A percentile compares a stretch with the other conserved stretches of the same genome.
Evolutionary conservation across 352 stramenopile species (phyloP).

Genomic region (Pythium apleroticum): DNA sequence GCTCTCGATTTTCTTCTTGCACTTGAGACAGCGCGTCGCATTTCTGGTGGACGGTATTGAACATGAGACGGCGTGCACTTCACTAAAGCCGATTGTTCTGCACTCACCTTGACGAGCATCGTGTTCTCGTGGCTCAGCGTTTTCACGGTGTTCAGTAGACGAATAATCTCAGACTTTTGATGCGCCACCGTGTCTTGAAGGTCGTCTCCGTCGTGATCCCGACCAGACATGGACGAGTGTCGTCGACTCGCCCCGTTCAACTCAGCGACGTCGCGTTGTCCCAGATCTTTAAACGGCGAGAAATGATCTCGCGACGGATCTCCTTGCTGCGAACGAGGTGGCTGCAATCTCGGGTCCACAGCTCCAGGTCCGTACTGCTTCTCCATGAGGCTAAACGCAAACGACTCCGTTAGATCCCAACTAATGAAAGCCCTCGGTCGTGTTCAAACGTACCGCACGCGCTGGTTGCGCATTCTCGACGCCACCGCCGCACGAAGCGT

Average conservation of each 20-base stretch:
- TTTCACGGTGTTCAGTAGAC: conserved; percentile 82
- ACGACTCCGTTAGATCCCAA: neutral
- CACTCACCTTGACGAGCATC: conserved; percentile 72
- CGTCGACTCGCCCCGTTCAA: conserved; percentile 13
- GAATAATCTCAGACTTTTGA: conserved; percentile 83
- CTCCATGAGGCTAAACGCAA: conserved; percentile 66
- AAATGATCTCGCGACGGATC: neutral
- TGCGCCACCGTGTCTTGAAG: conserved; percentile 61
- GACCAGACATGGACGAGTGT: conserved; percentile 19
- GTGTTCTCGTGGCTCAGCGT: conserved; percentile 84
- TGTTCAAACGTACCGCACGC: conserved; percentile 39
- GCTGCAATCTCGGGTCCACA: conserved; percentile 34
- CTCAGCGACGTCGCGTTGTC: neutral
- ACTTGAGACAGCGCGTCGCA: conserved; percentile 71
- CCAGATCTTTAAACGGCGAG: conserved; percentile 9
- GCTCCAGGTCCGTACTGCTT: conserved; percentile 63
- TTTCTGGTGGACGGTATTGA: conserved; percentile 42
- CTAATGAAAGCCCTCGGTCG: neutral
- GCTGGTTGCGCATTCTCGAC: conserved; percentile 82
- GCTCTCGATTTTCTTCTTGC: conserved; percentile 72
- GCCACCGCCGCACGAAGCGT: conserved; percentile 76
- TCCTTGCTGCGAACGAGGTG: conserved; percentile 2
- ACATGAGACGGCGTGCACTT: too few relatives aligned
- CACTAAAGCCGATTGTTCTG: neutral
- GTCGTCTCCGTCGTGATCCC: conserved; percentile 33